Conservation (phyloP, 805 yeast species). For the Isabelozyma pseudorhagii region DNA sequence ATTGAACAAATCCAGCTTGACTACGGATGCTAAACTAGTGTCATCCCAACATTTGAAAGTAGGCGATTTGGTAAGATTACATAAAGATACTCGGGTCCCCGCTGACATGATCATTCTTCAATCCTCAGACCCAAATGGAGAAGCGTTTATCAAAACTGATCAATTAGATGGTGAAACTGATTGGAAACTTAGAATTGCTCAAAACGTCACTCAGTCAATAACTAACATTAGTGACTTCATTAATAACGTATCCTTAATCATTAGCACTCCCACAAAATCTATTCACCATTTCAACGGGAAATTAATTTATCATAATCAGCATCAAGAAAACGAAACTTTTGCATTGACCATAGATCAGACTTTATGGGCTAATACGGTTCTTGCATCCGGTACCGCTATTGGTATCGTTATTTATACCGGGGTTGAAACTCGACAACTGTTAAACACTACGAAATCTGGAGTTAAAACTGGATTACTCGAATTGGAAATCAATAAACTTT, state of each 20-base stretch:
- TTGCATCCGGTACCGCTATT: conserved; percentile 89
- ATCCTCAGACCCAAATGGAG: conserved; percentile 78
- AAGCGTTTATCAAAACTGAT: conserved; percentile 91
- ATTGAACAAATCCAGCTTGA: conserved; percentile 27
- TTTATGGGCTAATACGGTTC: conserved; percentile 96
- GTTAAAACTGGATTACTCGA: conserved; percentile 90
- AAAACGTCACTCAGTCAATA: conserved; percentile 64
- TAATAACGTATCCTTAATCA: conserved; percentile 52
- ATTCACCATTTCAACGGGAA: conserved; percentile 83
- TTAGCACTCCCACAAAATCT: conserved; percentile 79
- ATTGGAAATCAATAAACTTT: conserved; percentile 81
- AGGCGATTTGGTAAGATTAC: conserved; percentile 78
- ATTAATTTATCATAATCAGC: conserved; percentile 46
- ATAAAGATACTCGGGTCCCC: conserved; percentile 84
- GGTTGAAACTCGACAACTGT: conserved; percentile 85
- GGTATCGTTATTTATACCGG: conserved; percentile 93
- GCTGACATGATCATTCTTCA: conserved; percentile 88
- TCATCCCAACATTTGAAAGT: conserved; percentile 66
- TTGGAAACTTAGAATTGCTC: conserved; percentile 89
- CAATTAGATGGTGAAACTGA: conserved; percentile 99
- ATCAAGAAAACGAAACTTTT: conserved; percentile 40
- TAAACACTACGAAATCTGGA: conserved; percentile 85
- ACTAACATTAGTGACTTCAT: conserved; percentile 47
- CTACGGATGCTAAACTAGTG: conserved; percentile 24
- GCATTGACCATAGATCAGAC: conserved; percentile 87